Evolutionary conservation across 495 filamentous ascomycete genomes (phyloP).

Genomic region (Xylaria longipes): DNA sequence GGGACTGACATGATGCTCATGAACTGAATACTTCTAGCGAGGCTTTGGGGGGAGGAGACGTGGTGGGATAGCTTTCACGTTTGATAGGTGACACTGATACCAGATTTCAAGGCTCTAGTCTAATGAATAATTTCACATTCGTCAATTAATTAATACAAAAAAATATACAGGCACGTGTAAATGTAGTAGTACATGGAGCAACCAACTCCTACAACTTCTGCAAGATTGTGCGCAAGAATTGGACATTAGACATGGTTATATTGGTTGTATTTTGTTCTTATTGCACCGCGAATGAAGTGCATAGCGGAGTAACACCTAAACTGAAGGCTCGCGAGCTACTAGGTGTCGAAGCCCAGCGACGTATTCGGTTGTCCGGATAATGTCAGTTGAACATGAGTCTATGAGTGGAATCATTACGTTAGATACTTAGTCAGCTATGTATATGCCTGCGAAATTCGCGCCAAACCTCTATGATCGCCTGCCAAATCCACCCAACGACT

Average conservation of each 20-base stretch:
- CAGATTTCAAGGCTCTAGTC: no score
- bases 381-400: conserved; percentile 28
- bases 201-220: not conserved
- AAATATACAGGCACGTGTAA: not conserved
- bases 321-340: not conserved
- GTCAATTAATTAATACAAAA: not conserved
- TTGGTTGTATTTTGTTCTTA: not conserved
- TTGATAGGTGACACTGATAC: no score
- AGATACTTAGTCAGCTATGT: conserved; percentile 30
- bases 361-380: not conserved
- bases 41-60: not conserved
- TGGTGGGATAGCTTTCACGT: not conserved
- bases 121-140: no score
- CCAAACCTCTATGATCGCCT: conserved; percentile 27
- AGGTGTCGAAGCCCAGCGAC: not conserved
- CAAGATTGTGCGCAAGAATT: not conserved
- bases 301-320: not conserved
- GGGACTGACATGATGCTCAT: not conserved
- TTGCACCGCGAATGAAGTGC: not conserved
- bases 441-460: conserved; percentile 33
- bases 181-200: not conserved
- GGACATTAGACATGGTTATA: not conserved
- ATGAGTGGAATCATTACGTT: conserved; percentile 36
- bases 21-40: not conserved
- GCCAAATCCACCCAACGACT: conserved; percentile 14